Base-by-base conservation (phyloP, 805 yeast species). In the Cyberlindnera misumaiensis region DNA sequence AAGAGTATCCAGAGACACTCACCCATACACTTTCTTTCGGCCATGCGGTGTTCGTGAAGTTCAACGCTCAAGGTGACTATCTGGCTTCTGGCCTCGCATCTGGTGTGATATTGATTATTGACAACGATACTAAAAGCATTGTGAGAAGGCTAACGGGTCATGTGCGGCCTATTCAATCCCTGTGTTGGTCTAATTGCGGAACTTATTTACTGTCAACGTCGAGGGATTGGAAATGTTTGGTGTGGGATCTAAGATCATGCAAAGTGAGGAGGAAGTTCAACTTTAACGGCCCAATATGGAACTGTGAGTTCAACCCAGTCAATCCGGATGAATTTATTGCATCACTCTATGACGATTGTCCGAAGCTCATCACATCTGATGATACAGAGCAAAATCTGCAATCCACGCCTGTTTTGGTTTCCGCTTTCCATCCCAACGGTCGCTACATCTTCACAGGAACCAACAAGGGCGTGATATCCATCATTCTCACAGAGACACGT, bases 1-100 rank as follows among this genome's bases (percentile, higher is more conserved):
- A 86, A 53, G 97, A 89, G 55, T 89, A 75, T 51, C 97, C 97
- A 0, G 96, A 89, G 44, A 72, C 81, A 2, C 71, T 86, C n/a
- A 73, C 83, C 2, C 78, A 78, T 43, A 78, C 89, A 0, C 62
- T 87, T 11, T 74, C 73, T 11, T 77, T 76, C 39, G 81, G 87
- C 2, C 77, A 73, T 32, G 70, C 85, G 0, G 82, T 86, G 8
- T 75, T 75, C 42, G 69, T 88, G 29, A 75, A 73, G 54, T 84
- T 77, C 64, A 84, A 77, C 49, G 62, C 71, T 7, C 75, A 75
- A 36, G 97, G 97, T 5, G 95, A 86, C 56, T 89, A 89, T 53
- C 59, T 88, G 4, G 96, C 96, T 1, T 73, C 83, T 2, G 96
- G 96, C 0, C 63, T 80, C 26, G 64, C 73, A 4, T 83, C 82